Evolutionary conservation across 768 basidiomycete genomes (phyloP), one percentile per base, ranked within the genome.

Genomic region (Royoungia palumana): DNA sequence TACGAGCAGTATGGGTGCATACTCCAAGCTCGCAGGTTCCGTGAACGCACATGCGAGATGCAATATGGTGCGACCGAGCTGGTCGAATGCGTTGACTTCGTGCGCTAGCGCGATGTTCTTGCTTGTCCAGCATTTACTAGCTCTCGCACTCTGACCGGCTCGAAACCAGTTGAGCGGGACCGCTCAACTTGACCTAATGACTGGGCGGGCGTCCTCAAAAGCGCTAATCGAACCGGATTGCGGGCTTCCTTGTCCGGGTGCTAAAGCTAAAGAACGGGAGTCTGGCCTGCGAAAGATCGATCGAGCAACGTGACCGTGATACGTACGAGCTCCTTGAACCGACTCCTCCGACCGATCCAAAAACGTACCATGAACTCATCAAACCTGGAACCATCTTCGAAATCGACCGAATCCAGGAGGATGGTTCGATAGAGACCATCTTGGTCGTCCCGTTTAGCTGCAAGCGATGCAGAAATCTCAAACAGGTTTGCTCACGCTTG

Each of bases 21-120:
- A 98, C 58, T 92, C 87, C 55, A 89, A 66, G 39, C 81, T 78
- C 17, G 70, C 67, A 2, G 74, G 65, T 25, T 87, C 88, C 20
- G 75, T 60, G 17, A 82, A 76, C 0, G 81, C 67, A 50, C 87
- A 90, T 0, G 87, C 87, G 34, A 93, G 78, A 61, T 97, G 94
- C 10, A 96, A 76, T 1, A 87, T 83, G 0, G 89, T 87, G 49
- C 85, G 73, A 10, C 91, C 89, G 24, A 87, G 72, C 61, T 72
- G 66, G 62, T 94, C 90, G 27, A 79, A 71, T 2, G 81, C 79
- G 57, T 94, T 93, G 39, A 92, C 76, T 62, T 92, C 82, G 50
- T 59, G 63, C 2, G 58, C 60, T 7, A 47, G 50, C 50, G 43
- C 55, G 49, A 78, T 59, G 46, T 72, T 65, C 56, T 73, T 75